A percentile compares a stretch with the other conserved stretches of the same genome.
Conservation (phyloP, 148 eudicot species). For the Cornus kousa region DNA sequence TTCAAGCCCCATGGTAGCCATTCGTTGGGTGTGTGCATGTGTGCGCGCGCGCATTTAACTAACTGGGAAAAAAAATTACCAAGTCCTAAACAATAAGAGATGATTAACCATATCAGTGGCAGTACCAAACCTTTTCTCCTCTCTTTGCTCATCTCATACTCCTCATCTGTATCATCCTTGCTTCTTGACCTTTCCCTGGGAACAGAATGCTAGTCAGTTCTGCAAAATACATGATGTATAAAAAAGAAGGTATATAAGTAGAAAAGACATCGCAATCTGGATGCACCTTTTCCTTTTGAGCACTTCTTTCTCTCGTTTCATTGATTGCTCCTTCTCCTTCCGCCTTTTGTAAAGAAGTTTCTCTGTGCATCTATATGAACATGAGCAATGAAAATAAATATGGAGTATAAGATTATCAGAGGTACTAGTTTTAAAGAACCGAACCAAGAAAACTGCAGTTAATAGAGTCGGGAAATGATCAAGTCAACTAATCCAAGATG, state of each 20-base stretch:
- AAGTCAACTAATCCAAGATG: background rate
- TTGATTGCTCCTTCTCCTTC: slow-evolving; percentile 51
- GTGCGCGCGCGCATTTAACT: too few species aligned
- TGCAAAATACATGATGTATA: background rate
- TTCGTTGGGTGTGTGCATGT: too few species aligned
- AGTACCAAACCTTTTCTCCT: slow-evolving; percentile 49
- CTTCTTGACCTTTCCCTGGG: slow-evolving; percentile 49
- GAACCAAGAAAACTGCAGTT: background rate
- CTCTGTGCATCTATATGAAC: slow-evolving; percentile 64
- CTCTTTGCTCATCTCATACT: slow-evolving; percentile 32
- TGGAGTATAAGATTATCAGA: background rate
- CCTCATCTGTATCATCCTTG: slow-evolving; percentile 33
- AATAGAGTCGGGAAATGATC: background rate
- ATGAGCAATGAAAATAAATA: slow-evolving; percentile 14
- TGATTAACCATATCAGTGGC: slow-evolving; percentile 6
- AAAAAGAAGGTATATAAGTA: background rate
- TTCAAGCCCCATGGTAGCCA: too few species aligned
- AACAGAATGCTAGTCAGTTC: slow-evolving; percentile 10
- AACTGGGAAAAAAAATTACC: too few species aligned
- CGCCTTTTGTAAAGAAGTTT: slow-evolving; percentile 66
- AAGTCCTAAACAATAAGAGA: background rate
- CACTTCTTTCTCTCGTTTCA: slow-evolving; percentile 39
- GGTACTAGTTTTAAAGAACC: background rate
- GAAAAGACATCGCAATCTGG: slow-evolving; percentile 6
- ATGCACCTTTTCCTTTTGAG: slow-evolving; percentile 49